Evolutionary conservation across 768 basidiomycete genomes (phyloP), one percentile per base, ranked within the genome.

Genomic region (Tricholoma furcatifolium): DNA sequence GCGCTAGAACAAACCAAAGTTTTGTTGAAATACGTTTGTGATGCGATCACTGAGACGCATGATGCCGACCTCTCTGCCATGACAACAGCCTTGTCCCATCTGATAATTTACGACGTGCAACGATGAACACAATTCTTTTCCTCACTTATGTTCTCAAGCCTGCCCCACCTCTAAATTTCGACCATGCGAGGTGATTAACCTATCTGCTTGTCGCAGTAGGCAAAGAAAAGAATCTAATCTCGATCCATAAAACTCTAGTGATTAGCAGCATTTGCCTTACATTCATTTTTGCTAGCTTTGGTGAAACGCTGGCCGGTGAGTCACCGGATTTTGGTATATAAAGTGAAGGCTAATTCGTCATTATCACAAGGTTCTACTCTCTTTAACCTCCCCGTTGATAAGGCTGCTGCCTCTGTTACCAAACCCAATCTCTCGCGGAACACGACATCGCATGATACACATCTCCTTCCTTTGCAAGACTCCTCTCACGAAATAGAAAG

Each of bases 261-360:
- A 39, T 18, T 44, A 54, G 52, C 34, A 48, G 56, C 56, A 24
- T 57, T 27, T 54, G 48, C 56, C 44, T 54, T 40, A 40, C 40
- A 17, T 51, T 34, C 20, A 21, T 57, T 32, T 43, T 54, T 39
- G 52, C 53, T 41, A 38, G 49, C 48, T 35, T 57, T 1, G 35
- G 11, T 15, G 49, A 54, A 54, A 44, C 52, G 49, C 52, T 57
- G 56, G 53, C 52, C 53, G 52, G 56, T 54, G 32, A 7, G 52
- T 47, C 35, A 8, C 14, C 21, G 2, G 41, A 20, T 15, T 9
- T 24, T n/a, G 2, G 27, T 24, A 14, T 34, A 8, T 27, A 4
- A 30, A 34, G 14, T 21, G 11, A 6, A 44, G 35, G 24, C 21
- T 12, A 41, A 35, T 2, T 43, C 10, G 4, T 8, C 10, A 12